Evolutionary conservation across 371 early-diverging fungal species (phyloP).

Genomic region (Mortierella sp.): DNA sequence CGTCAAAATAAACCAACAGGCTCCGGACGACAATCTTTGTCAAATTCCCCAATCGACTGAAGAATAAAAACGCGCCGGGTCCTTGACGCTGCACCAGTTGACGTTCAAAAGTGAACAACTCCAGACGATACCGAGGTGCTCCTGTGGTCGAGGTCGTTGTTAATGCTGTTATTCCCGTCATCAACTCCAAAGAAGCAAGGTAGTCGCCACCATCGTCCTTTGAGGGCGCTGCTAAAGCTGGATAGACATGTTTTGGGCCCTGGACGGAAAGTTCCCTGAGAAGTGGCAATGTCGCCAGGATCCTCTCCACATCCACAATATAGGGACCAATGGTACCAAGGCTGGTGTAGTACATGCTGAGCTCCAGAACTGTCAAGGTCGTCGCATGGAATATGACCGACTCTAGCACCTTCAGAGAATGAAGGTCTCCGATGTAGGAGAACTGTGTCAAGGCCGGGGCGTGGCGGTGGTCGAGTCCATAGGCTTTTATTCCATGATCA

Average conservation of each 20-base stretch:
- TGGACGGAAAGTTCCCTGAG: background rate
- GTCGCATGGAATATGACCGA: conserved; percentile 8
- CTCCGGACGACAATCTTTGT: background rate
- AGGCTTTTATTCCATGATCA: too few species aligned
- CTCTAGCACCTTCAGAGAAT: background rate
- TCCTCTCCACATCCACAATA: background rate
- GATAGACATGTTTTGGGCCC: background rate
- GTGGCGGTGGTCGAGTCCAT: background rate
- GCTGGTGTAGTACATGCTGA: background rate
- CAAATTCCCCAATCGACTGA: conserved; percentile 15
- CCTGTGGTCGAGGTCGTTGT: background rate
- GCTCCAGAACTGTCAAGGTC: background rate
- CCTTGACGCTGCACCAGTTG: background rate
- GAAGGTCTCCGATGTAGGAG: background rate
- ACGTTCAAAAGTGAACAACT: background rate
- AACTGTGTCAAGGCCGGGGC: background rate
- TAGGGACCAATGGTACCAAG: background rate
- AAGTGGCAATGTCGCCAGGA: conserved; percentile 9
- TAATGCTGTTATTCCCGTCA: too few species aligned
- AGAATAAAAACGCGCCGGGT: background rate
- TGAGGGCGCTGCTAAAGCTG: background rate
- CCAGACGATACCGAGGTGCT: background rate
- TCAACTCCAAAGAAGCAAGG: too few species aligned
- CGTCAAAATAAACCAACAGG: background rate
- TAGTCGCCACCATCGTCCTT: background rate